Base-by-base conservation (phyloP, 306 rosid species). In the Cicer yamashitae region DNA sequence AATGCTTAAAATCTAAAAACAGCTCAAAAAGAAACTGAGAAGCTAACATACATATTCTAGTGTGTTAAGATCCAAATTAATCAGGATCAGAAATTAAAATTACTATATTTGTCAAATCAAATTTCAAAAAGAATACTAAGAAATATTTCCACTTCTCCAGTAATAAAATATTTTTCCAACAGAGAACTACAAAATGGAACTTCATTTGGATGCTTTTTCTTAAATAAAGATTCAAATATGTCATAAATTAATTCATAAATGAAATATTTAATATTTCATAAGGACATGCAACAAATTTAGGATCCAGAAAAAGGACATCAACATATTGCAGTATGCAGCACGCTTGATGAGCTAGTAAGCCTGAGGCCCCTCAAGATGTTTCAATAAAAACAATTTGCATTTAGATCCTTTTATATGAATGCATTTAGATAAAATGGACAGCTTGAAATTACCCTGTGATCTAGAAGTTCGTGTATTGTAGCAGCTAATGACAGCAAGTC, bases 401-500 rank as follows among this genome's bases (percentile, higher is more conserved):
- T 74, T 74, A 30, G 37, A 30, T 30, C 37, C 37, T 30, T 30
- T 30, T 30, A 30, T 30, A 54, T 25, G 48, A 62, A 75, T 30
- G 11, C 11, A 70, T 72, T 22, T 75, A 41, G 60, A 63, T 67
- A 70, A 67, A 73, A 53, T 60, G 70, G 41, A 73, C 51, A 70
- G 57, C 67, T 40, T 45, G 73, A 64, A 81, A 77, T 80, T 83
- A 93, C 98, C 98, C 88, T 91, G 70, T 76, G 83, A 13, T 38
- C 48, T 73, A 89, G 78, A 57, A 94, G 94, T 75, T 87, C 87
- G 38, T 70, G 84, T 85, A 91, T 86, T 13, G 91, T 87, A 76
- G 81, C 84, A 77, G 93, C 88, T 77, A 86, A 77, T 56, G 88
- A 65, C 50, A 87, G 20, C 9, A 79, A 73, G 43, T 75, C 80